phyloP scores from a whole-genome alignment of 2,329 filamentous ascomycete genomes.

The Talaromyces sp. region DNA sequence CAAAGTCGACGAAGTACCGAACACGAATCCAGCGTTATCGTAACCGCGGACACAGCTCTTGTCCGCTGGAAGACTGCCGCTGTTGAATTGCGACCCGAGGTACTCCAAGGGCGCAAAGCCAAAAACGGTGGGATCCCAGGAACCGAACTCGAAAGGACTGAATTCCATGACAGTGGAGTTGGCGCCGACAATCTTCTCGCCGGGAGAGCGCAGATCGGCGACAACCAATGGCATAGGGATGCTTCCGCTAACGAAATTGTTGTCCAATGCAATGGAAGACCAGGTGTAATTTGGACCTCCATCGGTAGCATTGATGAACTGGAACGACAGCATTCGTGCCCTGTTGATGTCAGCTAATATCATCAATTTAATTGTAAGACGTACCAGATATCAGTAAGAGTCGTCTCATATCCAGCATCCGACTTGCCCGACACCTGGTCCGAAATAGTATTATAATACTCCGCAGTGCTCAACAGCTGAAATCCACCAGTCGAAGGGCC shows the following conservation, averaged over 20 bases:
- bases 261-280: slow-evolving; percentile 68
- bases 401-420: slow-evolving; percentile 63
- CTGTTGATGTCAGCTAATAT: slow-evolving; percentile 18
- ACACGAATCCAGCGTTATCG: slow-evolving; percentile 77
- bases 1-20: slow-evolving; percentile 80
- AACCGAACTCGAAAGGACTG: slow-evolving; percentile 75
- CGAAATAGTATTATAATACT: slow-evolving; percentile 62
- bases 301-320: slow-evolving; percentile 71
- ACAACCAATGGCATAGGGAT: slow-evolving; percentile 73
- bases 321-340: slow-evolving; percentile 79
- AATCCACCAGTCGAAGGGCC: slow-evolving; percentile 52
- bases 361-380: not conserved
- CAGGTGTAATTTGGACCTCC: slow-evolving; percentile 77
- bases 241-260: slow-evolving; percentile 60
- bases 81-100: slow-evolving; percentile 68
- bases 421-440: slow-evolving; percentile 60
- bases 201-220: slow-evolving; percentile 63
- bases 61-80: slow-evolving; percentile 55
- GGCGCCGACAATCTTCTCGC: slow-evolving; percentile 58
- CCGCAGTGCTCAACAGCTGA: slow-evolving; percentile 43
- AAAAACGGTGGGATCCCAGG: slow-evolving; percentile 68
- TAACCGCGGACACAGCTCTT: slow-evolving; percentile 71
- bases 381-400: slow-evolving; percentile 81
- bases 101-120: slow-evolving; percentile 70
- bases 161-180: slow-evolving; percentile 77